These are phyloP conservation scores for Blastocystis sp. DNA, from an alignment of 352 stramenopile genomes.

Conservation along the genomic window DNA sequence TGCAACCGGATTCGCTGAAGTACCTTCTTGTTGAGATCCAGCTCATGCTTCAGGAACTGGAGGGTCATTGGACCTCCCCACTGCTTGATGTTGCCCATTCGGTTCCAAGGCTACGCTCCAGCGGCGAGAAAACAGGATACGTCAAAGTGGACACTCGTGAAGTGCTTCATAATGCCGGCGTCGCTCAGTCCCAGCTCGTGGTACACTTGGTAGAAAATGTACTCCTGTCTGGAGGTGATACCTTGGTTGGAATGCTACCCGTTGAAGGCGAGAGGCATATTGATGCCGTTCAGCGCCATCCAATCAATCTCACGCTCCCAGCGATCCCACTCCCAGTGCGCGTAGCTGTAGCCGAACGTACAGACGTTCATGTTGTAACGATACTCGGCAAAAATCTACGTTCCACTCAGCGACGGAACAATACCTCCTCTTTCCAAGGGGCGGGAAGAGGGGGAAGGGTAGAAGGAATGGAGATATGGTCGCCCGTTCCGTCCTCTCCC, in stretches of 20 bases:
- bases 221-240: conserved; percentile 62
- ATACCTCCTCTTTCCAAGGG: background rate
- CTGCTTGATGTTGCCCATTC: conserved; percentile 75
- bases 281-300: conserved; percentile 79
- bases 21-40: conserved; percentile 60
- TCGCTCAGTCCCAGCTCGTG: conserved; percentile 70
- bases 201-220: conserved; percentile 75
- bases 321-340: conserved; percentile 71
- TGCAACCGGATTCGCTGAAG: background rate
- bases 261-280: conserved; percentile 77
- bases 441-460: background rate
- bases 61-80: conserved; percentile 54
- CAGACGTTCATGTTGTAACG: conserved; percentile 82
- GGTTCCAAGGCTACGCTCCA: conserved; percentile 59
- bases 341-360: conserved; percentile 77
- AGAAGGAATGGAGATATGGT: background rate
- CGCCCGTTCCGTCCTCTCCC: conserved; percentile 21
- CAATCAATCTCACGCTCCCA: conserved; percentile 81
- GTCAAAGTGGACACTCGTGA: conserved; percentile 73
- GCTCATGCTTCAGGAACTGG: conserved; percentile 68
- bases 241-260: conserved; percentile 62
- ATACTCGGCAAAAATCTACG: conserved; percentile 63
- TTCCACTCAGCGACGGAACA: background rate
- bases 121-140: conserved; percentile 62
- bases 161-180: conserved; percentile 72